These are phyloP conservation scores for Abortiporus biennis DNA, from an alignment of 1,284 basidiomycete genomes.

Conservation along the genomic window DNA sequence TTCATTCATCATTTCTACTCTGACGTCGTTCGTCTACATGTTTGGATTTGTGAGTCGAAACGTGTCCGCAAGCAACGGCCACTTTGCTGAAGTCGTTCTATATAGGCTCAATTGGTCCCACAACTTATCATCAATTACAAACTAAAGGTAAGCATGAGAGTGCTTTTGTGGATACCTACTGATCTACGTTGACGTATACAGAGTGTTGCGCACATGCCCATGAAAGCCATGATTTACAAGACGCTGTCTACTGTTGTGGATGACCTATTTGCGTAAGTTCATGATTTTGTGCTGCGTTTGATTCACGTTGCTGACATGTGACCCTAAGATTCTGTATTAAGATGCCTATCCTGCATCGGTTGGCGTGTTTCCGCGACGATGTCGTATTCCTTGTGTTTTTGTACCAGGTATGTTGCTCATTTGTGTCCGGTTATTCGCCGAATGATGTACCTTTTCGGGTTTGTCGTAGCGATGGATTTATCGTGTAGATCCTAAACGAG, in stretches of 20 bases:
- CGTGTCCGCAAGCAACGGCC: conserved; percentile 2
- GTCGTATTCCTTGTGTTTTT: conserved; percentile 84
- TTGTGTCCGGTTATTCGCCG: conserved; percentile 7
- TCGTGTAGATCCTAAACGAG: conserved; percentile 86
- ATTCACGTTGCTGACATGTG: conserved; percentile 8
- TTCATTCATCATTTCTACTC: conserved; percentile 85
- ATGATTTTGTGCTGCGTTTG: conserved; percentile 1
- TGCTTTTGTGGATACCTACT: conserved; percentile 3
- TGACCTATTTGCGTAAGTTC: conserved; percentile 81
- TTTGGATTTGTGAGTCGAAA: conserved; percentile 84
- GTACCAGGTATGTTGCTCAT: conserved; percentile 60
- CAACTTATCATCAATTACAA: conserved; percentile 97
- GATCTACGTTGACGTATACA: conserved; percentile 9
- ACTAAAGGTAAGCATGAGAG: conserved; percentile 60
- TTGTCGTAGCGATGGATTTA: conserved; percentile 84
- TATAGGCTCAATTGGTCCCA: conserved; percentile 82
- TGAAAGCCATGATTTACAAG: conserved; percentile 98
- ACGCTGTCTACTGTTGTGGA: conserved; percentile 87
- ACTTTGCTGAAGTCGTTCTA: conserved; percentile 12
- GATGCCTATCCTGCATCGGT: conserved; percentile 91
- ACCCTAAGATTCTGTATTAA: conserved; percentile 79
- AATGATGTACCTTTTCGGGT: conserved; percentile 7
- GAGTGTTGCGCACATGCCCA: conserved; percentile 90
- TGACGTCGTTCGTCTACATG: conserved; percentile 90
- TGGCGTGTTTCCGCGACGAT: conserved; percentile 90